phyloP scores from a whole-genome alignment of 768 basidiomycete species.

The Guyanaporus albipodus region DNA sequence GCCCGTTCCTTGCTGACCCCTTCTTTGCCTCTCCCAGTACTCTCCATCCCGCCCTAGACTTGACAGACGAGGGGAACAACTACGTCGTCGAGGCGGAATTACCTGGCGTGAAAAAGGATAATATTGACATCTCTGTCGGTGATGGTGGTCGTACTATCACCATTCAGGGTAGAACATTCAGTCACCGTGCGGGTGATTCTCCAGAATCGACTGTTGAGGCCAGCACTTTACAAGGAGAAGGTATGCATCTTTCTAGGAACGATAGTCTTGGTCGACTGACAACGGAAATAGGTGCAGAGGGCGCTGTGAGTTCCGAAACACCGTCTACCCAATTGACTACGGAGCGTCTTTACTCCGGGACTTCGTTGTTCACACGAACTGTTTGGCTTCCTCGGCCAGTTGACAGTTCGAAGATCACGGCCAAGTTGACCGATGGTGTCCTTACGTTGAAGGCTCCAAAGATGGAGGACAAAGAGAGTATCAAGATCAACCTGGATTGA shows the following conservation, averaged over 20 bases:
- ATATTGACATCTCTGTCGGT: conserved; percentile 65
- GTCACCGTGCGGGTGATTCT: conserved; percentile 21
- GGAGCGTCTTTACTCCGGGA: conserved; percentile 58
- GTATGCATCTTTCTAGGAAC: conserved; percentile 17
- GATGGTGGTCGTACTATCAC: conserved; percentile 68
- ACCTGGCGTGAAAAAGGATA: conserved; percentile 76
- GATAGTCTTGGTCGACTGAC: not conserved
- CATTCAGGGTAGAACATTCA: conserved; percentile 59
- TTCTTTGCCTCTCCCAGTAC: conserved; percentile 37
- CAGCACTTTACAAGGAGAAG: conserved; percentile 20
- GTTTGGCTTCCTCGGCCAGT: conserved; percentile 67
- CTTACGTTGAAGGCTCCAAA: conserved; percentile 61
- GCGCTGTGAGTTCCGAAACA: conserved; percentile 16
- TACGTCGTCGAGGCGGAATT: conserved; percentile 75
- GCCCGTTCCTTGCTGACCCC: conserved; percentile 47
- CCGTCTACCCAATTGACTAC: conserved; percentile 47
- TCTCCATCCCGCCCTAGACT: conserved; percentile 58
- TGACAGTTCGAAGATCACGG: conserved; percentile 53
- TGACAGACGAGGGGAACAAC: conserved; percentile 59
- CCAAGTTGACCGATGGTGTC: conserved; percentile 66
- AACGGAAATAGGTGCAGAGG: conserved; percentile 5
- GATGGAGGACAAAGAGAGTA: conserved; percentile 52
- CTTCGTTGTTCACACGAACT: conserved; percentile 59
- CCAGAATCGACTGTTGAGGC: conserved; percentile 17
- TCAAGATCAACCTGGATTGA: conserved; percentile 42